phyloP scores from a whole-genome alignment of 2,329 filamentous ascomycete species.

The Apiospora sp. region DNA sequence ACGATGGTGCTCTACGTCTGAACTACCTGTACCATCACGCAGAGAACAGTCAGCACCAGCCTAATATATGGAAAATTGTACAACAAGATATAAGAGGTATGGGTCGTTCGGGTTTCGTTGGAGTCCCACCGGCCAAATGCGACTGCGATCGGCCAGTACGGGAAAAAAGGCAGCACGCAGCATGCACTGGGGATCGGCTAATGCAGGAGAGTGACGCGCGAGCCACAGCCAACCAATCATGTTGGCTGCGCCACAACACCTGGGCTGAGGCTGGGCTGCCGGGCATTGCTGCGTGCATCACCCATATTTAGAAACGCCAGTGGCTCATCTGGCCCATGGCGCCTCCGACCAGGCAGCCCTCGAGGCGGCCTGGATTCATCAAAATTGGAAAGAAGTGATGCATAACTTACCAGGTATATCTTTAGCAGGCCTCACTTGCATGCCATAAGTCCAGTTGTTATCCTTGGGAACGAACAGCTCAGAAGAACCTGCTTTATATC shows the following conservation, averaged over 20 bases:
- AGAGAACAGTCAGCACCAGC: constrained; percentile 30
- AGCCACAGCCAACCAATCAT: constrained; percentile 11
- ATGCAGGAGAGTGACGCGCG: constrained; percentile 14
- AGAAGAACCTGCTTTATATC: constrained; percentile 3
- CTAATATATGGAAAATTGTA: constrained; percentile 32
- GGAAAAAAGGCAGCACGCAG: constrained; percentile 12
- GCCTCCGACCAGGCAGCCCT: constrained; percentile 25
- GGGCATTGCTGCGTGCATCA: constrained; percentile 11
- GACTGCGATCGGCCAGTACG: constrained; percentile 8
- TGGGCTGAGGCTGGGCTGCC: constrained; percentile 12
- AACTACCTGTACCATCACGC: constrained; percentile 29
- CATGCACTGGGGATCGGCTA: constrained; percentile 1
- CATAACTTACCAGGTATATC: constrained; percentile 33
- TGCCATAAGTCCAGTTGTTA: constrained; percentile 37
- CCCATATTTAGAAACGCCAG: constrained; percentile 1
- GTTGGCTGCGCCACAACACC: constrained; percentile 11
- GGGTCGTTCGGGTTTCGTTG: neutral
- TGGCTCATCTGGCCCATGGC: constrained; percentile 5
- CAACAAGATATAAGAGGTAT: constrained; percentile 1
- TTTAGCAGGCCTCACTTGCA: constrained; percentile 38
- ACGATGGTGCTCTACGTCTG: constrained; percentile 32
- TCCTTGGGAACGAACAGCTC: constrained; percentile 1
- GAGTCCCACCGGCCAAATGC: constrained; percentile 10
- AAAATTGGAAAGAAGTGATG: constrained; percentile 24
- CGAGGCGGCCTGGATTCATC: constrained; percentile 3